Evolutionary conservation across 1,139 yeast species (phyloP).

Genomic region (Suhomyces taliae): DNA sequence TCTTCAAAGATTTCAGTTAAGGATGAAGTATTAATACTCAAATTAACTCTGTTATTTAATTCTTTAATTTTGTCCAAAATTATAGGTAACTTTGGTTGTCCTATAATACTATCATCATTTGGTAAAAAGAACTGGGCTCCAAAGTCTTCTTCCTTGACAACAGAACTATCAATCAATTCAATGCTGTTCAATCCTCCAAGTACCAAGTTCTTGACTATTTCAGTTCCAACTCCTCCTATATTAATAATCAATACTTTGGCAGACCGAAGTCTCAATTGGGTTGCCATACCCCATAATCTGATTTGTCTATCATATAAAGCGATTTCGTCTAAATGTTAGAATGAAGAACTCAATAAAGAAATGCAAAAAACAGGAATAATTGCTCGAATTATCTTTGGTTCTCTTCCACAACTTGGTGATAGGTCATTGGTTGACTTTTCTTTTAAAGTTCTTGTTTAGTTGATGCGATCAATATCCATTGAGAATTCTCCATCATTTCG

Average conservation of each 20-base stretch:
- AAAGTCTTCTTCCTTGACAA: constrained; percentile 61
- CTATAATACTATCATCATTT: constrained; percentile 47
- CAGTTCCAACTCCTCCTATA: constrained; percentile 73
- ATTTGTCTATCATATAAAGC: constrained; percentile 95
- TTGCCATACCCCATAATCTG: constrained; percentile 94
- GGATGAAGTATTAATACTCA: constrained; percentile 40
- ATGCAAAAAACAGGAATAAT: not conserved
- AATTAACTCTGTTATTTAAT: constrained; percentile 73
- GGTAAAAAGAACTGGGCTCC: constrained; percentile 80
- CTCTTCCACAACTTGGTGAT: no score
- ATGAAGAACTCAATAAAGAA: not conserved
- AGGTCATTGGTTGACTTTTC: not conserved
- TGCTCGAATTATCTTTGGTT: not conserved
- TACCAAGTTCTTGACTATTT: constrained; percentile 79
- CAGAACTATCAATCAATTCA: constrained; percentile 63
- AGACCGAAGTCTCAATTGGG: constrained; percentile 77
- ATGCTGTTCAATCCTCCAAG: constrained; percentile 85
- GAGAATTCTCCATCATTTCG: not conserved
- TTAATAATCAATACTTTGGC: constrained; percentile 70
- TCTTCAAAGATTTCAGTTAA: constrained; percentile 26
- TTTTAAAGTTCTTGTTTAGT: not conserved
- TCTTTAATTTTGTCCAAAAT: constrained; percentile 59
- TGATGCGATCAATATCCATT: not conserved
- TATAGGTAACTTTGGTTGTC: constrained; percentile 54
- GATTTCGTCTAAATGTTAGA: constrained; percentile 60